Conservation (phyloP, 106 monocot genomes). For the Dendrobium chrysotoxum region DNA sequence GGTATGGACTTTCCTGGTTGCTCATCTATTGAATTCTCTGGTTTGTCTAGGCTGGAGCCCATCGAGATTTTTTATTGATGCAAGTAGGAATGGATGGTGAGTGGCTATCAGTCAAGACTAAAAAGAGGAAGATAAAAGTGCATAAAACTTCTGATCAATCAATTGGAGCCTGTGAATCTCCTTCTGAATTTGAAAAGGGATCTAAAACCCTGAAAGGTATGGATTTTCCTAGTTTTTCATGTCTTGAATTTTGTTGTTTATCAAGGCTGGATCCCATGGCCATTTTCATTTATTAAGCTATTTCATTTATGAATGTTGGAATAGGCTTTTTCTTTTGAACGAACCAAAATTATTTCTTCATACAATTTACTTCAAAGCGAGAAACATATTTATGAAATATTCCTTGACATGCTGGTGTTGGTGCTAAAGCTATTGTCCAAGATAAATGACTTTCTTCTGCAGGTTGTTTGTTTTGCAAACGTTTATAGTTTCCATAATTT, state of each 20-base stretch:
- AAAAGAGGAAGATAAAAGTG: neutral
- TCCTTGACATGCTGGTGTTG: no score
- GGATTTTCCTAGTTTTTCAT: neutral
- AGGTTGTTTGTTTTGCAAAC: no score
- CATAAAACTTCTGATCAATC: neutral
- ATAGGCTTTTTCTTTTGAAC: no score
- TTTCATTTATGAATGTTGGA: no score
- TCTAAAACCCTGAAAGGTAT: neutral
- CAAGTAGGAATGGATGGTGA: neutral
- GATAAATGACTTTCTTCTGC: no score
- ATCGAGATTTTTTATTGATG: neutral
- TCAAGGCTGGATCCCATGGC: neutral
- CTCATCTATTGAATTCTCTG: neutral
- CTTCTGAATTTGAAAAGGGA: neutral
- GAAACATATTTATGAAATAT: no score
- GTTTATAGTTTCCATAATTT: no score
- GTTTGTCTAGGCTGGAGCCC: neutral
- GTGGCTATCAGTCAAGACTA: neutral
- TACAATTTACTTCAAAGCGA: no score
- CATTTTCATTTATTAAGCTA: neutral
- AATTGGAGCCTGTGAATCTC: neutral
- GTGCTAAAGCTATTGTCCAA: no score
- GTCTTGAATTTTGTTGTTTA: neutral
- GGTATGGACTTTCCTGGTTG: neutral
- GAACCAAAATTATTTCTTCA: no score